A percentile compares a stretch with the other conserved stretches of the same genome.
phyloP scores from a whole-genome alignment of 2,329 filamentous ascomycete species.

The Alternaria conjuncta region DNA sequence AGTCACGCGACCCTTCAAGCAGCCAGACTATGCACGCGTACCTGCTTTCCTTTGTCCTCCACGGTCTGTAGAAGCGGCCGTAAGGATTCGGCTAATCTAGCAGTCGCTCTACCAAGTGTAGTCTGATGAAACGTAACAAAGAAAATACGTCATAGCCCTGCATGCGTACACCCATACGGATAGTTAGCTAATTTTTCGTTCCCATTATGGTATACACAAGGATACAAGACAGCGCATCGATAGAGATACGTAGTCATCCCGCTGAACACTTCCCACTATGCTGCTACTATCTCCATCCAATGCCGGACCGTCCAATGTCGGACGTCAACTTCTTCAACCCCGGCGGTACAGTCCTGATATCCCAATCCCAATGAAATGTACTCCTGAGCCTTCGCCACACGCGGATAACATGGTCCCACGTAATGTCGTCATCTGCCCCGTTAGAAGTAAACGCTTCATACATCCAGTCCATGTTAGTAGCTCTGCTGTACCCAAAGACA shows the following conservation, averaged over 20 bases:
- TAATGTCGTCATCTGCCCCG: too few relatives aligned
- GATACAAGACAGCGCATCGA: too few relatives aligned
- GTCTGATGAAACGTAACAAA: not conserved
- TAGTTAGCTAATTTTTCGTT: accelerated
- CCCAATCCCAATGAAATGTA: too few relatives aligned
- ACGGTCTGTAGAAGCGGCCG: not conserved
- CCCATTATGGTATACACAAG: accelerated
- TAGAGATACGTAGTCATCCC: too few relatives aligned
- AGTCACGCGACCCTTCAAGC: not conserved
- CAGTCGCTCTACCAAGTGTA: not conserved
- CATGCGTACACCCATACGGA: not conserved
- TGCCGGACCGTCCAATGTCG: too few relatives aligned
- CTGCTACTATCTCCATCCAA: too few relatives aligned
- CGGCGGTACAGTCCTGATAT: too few relatives aligned
- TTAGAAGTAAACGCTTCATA: not conserved
- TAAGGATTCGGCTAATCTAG: not conserved
- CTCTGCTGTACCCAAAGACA: not conserved
- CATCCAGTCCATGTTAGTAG: not conserved
- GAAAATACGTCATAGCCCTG: not conserved
- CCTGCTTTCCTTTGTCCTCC: not conserved
- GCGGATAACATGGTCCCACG: too few relatives aligned
- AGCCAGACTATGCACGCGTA: not conserved
- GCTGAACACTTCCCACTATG: too few relatives aligned
- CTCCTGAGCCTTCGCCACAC: too few relatives aligned
- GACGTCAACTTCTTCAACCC: too few relatives aligned